Conservation (phyloP, 495 filamentous ascomycete species). For the Thozetella sp. region DNA sequence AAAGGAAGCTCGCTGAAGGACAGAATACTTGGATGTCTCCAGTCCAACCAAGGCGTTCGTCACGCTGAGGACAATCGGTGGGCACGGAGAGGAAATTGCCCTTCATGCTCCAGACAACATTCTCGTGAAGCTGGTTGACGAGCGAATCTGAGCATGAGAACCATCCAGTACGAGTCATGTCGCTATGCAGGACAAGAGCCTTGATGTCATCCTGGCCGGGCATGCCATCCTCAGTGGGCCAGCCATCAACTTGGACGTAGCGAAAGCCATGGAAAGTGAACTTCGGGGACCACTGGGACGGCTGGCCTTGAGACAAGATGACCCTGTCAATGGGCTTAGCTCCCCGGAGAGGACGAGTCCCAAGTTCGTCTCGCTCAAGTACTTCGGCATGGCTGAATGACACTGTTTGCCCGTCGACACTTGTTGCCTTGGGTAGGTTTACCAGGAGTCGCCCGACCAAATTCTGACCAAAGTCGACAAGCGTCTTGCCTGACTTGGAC, state of each 20-base stretch:
- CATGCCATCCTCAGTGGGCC: background rate
- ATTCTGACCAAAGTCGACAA: background rate
- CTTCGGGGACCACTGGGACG: background rate
- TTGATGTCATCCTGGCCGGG: no score
- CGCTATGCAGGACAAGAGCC: no score
- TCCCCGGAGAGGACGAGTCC: background rate
- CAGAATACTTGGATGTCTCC: conserved; percentile 47
- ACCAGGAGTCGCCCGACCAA: background rate
- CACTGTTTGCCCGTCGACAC: background rate
- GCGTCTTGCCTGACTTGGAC: background rate
- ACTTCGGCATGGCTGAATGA: background rate
- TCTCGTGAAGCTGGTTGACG: no score
- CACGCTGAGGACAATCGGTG: no score
- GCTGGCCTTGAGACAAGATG: background rate
- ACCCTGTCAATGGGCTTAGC: background rate
- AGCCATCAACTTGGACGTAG: background rate
- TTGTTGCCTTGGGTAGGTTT: background rate
- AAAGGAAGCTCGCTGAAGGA: conserved; percentile 17
- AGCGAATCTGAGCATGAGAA: no score
- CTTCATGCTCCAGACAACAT: no score
- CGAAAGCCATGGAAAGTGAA: background rate
- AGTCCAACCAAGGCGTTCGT: conserved; percentile 52
- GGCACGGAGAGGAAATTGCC: no score
- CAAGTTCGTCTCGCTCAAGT: background rate
- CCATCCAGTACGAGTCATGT: no score